Base-by-base conservation (phyloP, 2,329 filamentous ascomycete species). In the Parastagonospora nodorum region DNA sequence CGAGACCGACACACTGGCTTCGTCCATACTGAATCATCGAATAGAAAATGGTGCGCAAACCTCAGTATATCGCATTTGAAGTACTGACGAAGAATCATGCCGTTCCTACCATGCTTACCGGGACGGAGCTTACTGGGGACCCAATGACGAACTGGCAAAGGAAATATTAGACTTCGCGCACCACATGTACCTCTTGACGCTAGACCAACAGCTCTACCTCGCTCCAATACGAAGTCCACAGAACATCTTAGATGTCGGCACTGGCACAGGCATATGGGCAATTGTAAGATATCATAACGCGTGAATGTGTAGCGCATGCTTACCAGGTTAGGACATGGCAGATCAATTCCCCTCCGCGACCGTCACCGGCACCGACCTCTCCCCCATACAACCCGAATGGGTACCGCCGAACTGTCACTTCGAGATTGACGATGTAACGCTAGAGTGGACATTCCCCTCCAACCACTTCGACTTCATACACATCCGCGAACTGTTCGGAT, bases 301-400 rank as follows among this genome's bases (percentile, higher is more conserved):
- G 14, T 14, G 8, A 14, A 15, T 16, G 33, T 36, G 11, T 36
- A 36, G 33, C 16, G 16, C n/a, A 24, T 24, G 19, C 19, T 24
- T 24, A 24, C 19, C 19, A 24, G 3, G 3, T 24, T 37, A 61
- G 58, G 63, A 66, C 38, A 66, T 66, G 55, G 59, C 65, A 28
- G 65, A 71, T 37, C 64, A 67, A 35, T 66, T 66, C 44, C 62
- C 66, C 32, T 61, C 61, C 36, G 67, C 65, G 7, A 60, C 52
- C 14, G 64, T 70, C 42, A 74, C 74, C 4, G 80, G 79, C 33
- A 77, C 73, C 16, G 78, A 81, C 57, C 73, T 81, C 39, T 78
- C 75, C 0, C 78, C 79, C 32, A 81, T 80, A 41, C 79, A 81
- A 55, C 79, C 78, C 4, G 63, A 66, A 48, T 77, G 75, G 71